Percentiles rank a stretch among this genome's conserved stretches.
Evolutionary conservation across 139 green algal genomes (phyloP).

Genomic region (Chlorella sp.): DNA sequence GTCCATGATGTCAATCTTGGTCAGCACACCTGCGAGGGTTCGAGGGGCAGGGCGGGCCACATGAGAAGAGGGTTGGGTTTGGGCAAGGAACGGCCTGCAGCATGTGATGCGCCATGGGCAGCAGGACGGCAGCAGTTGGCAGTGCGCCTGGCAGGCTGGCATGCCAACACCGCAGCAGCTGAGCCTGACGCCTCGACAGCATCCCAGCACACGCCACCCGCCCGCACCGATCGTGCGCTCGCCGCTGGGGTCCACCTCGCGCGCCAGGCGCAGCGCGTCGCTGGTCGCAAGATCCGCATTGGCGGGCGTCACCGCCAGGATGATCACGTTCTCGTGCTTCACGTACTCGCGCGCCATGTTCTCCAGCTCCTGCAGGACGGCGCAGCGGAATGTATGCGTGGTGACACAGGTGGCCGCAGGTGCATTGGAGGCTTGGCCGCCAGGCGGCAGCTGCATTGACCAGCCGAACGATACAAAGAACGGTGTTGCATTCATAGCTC

Average conservation of each 20-base stretch:
- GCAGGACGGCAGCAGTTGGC: too few species aligned
- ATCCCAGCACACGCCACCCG: too few species aligned
- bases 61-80: neutral
- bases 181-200: too few species aligned
- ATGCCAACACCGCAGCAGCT: too few species aligned
- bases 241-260: conserved; percentile 89
- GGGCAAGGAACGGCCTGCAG: too few species aligned
- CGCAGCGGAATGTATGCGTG: too few species aligned
- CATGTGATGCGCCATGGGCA: too few species aligned
- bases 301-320: conserved; percentile 96
- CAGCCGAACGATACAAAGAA: too few species aligned
- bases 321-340: conserved; percentile 92
- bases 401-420: neutral
- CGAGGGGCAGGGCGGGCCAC: neutral
- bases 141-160: too few species aligned
- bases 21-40: conserved; percentile 63
- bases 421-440: too few species aligned
- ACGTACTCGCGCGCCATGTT: conserved; percentile 96
- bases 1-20: conserved; percentile 99
- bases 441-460: too few species aligned
- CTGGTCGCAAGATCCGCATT: conserved; percentile 98
- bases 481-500: too few species aligned
- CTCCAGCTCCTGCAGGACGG: conserved; percentile 88
- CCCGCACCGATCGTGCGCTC: conserved; percentile 73
- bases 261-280: conserved; percentile 95